Evolutionary conservation across 208 protist genomes (phyloP).

Genomic region (Trypanosomatidae sp.): DNA sequence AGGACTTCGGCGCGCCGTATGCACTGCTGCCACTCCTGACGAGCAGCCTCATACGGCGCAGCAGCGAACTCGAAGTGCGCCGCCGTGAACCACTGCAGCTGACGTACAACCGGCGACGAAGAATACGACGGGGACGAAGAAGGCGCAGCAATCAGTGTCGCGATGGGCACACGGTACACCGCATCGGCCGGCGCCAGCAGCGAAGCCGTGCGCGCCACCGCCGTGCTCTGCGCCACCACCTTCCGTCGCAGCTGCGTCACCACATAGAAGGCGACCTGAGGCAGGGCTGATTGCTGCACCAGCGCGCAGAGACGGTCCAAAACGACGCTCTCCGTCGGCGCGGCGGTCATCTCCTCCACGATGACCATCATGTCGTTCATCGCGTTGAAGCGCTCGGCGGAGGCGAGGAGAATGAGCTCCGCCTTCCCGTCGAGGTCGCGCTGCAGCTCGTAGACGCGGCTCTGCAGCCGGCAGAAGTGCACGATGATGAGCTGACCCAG

Average conservation of each 20-base stretch:
- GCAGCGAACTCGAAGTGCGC: conserved; percentile 54
- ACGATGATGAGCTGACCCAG: conserved; percentile 64
- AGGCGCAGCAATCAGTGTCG: not conserved
- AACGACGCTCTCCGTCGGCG: not conserved
- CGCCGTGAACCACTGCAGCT: conserved; percentile 50
- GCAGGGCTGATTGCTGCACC: conserved; percentile 38
- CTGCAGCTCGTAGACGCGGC: conserved; percentile 59
- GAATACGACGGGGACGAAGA: conserved; percentile 15
- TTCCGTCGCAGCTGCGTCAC: conserved; percentile 33
- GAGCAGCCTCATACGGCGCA: conserved; percentile 43
- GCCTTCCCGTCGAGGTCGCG: conserved; percentile 68
- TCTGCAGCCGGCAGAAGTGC: conserved; percentile 73
- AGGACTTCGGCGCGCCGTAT: conserved; percentile 3
- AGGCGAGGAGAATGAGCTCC: conserved; percentile 57
- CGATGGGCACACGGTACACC: conserved; percentile 12
- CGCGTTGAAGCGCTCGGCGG: conserved; percentile 60
- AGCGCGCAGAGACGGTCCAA: conserved; percentile 28
- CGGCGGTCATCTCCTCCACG: conserved; percentile 40
- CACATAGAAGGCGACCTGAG: conserved; percentile 46
- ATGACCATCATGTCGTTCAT: conserved; percentile 67
- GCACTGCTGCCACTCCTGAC: conserved; percentile 31
- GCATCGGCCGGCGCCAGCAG: conserved; percentile 15
- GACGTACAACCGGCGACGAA: conserved; percentile 30
- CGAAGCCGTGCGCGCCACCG: not conserved
- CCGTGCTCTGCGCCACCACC: not conserved